Percentiles rank a stretch among this genome's conserved stretches.
These are phyloP conservation scores for Antitrichia curtipendula DNA, from an alignment of 225 moss, liverwort and hornwort genomes.

Conservation along the genomic window DNA sequence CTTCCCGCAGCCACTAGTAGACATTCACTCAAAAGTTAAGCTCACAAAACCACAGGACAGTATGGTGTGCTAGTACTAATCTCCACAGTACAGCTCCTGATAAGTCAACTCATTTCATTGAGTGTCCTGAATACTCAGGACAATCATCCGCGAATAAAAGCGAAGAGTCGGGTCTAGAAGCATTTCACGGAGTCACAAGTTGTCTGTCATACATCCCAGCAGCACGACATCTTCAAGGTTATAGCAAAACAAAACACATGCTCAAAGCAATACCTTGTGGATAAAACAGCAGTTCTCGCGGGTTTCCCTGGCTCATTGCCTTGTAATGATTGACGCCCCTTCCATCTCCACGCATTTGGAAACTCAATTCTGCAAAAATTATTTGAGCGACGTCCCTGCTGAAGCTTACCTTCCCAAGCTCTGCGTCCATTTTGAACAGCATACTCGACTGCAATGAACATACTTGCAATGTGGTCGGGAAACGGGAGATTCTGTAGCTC, in stretches of 20 bases:
- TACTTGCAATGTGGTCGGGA: conserved; percentile 10
- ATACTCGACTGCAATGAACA: conserved; percentile 13
- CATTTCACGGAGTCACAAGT: neutral
- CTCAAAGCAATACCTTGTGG: conserved; percentile 8
- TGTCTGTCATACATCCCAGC: neutral
- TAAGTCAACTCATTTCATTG: neutral
- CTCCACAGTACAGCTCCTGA: neutral
- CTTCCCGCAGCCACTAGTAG: neutral
- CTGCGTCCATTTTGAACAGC: neutral
- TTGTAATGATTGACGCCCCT: neutral
- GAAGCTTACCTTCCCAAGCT: conserved; percentile 1
- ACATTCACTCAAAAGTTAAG: neutral
- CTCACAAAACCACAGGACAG: neutral
- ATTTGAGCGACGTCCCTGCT: neutral
- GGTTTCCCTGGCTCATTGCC: neutral
- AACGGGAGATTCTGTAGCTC: neutral
- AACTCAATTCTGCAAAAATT: conserved; percentile 26
- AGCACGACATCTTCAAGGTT: neutral
- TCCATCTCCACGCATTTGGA: conserved; percentile 20
- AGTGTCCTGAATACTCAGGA: neutral
- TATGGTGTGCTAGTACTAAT: neutral
- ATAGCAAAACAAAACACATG: neutral
- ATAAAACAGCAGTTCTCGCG: conserved; percentile 1
- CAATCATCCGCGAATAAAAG: neutral
- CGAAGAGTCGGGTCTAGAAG: neutral